Evolutionary conservation across 805 yeast species (phyloP), one percentile per base, ranked within the genome.

Genomic region (Teunomyces stri): DNA sequence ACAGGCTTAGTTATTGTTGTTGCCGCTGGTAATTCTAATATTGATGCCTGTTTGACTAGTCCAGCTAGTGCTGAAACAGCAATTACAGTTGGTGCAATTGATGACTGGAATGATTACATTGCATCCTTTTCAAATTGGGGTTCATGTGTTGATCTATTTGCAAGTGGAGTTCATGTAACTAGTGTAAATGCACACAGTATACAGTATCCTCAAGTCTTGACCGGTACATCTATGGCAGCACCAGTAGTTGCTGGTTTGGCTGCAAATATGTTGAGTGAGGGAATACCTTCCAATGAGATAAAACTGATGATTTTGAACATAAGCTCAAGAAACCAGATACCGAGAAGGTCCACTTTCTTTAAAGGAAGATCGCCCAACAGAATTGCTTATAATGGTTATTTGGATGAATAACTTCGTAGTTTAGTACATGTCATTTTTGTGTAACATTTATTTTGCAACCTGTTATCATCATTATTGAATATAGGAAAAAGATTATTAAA

Each of bases 61-160:
- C 97, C 97, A 0, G 95, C 96, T 1, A 85, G 92, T 31, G 85
- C 92, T 1, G 69, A 68, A 1, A 69, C 70, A 43, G 89, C 88
- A 0, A 79, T 89, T 3, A 82, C 96, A 0, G 95, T 91, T 6
- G 97, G 97, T 0, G 96, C 97, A 3, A 81, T 90, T 43, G 92
- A 89, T 58, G 96, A 88, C 60, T 60, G 76, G 15, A 75, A 74
- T 5, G 96, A 89, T 56, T 56, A 72, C 2, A 72, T 90, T 30
- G 95, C 97, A 0, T 59, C 76, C 10, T 91, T 92, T 57, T 80
- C 94, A n/a, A 91, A 92, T 60, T 88, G 91, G 90, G 97, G 98
- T 0, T 71, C 74, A n/a, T 92, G 97, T 64, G 95, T 91, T 6
- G 89, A 89, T 59, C 73, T 89, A 0, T 85, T 87, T 66, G 89